Conservation (phyloP, 75 land plant species). For the Cunninghamia lanceolata region DNA sequence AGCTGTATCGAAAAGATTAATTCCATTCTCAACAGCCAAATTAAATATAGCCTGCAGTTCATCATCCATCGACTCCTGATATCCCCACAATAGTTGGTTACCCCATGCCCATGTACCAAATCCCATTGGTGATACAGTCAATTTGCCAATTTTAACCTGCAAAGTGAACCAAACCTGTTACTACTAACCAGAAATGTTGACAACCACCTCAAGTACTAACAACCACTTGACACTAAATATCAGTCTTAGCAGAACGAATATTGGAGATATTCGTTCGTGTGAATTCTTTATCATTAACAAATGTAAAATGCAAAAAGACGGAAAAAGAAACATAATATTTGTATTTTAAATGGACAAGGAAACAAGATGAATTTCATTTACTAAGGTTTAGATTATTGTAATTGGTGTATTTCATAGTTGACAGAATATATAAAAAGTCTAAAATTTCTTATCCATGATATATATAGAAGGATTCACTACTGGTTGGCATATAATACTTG, state of each 20-base stretch:
- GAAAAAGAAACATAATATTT: background rate
- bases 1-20: conserved; percentile 95
- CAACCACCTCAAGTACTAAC: background rate
- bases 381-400: background rate
- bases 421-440: background rate
- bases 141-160: conserved; percentile 86
- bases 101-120: conserved; percentile 99
- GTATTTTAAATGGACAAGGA: background rate
- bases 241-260: background rate
- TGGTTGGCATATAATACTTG: background rate
- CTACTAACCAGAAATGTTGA: background rate
- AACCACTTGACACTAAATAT: background rate
- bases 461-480: background rate
- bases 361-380: background rate
- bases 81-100: conserved; percentile 92
- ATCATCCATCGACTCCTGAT: conserved; percentile 74
- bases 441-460: background rate
- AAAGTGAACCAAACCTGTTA: background rate
- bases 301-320: background rate
- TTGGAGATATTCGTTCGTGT: background rate
- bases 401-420: background rate
- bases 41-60: conserved; percentile 78
- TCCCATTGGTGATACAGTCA: conserved; percentile 96
- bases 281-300: background rate
- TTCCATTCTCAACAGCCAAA: conserved; percentile 77